Evolutionary conservation across 768 basidiomycete species (phyloP), one percentile per base, ranked within the genome.

Genomic region (Hygrophoropsis aurantiaca): DNA sequence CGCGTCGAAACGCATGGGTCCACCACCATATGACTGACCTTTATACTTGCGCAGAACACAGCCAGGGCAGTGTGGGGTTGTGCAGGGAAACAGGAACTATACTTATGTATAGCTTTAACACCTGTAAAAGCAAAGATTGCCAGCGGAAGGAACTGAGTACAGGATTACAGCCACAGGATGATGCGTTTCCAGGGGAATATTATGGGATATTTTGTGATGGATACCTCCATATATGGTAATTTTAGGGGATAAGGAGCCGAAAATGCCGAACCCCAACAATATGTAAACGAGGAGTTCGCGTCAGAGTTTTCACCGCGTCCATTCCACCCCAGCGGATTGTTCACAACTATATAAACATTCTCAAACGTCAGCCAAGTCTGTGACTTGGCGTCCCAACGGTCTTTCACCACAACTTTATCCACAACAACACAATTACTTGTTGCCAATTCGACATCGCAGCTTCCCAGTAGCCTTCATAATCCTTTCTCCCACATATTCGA

Each of bases 381-480:
- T 19, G 58, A 65, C 65, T 51, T 5, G 59, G 54, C 40, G 53
- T 60, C 66, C 40, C 30, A 49, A 68, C 66, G 39, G 23, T 66
- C 65, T 23, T 57, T 63, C 40, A 27, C 38, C 42, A 34, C 41
- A 53, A 34, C 26, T 39, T 41, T n/a, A n/a, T n/a, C n/a, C n/a
- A n/a, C n/a, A n/a, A n/a, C n/a, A n/a, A n/a, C n/a, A n/a, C n/a
- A n/a, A 47, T 46, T 39, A 46, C 39, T 43, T 42, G 50, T 44
- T 34, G 50, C 34, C 38, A 50, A 33, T 36, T 41, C 26, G 38
- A 36, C 50, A 24, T 55, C 54, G 39, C 38, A 34, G 18, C 37
- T 36, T 47, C 37, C 38, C 50, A 47, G 47, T 50, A 51, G 46
- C 47, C 51, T 52, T 38, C 51, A 51, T 47, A 55, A 51, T 33